Conservation (phyloP, 192 early-diverging fungal species). For the Backusella westeae region DNA sequence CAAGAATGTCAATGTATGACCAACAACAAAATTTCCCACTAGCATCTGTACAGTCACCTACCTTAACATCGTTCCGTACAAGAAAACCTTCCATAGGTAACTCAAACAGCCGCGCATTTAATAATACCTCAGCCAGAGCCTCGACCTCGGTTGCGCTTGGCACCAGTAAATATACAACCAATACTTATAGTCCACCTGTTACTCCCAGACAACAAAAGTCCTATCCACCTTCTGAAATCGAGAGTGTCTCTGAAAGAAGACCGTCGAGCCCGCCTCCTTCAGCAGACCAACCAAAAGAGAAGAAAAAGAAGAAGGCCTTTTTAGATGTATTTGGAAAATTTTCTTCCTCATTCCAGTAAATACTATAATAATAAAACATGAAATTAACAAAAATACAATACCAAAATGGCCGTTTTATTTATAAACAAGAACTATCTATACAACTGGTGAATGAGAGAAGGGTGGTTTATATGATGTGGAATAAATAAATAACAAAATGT, state of each 20-base stretch:
- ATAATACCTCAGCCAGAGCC: neutral
- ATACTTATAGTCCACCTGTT: neutral
- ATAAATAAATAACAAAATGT: neutral
- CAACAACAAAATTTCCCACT: neutral
- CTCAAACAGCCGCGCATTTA: neutral
- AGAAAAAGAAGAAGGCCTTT: conserved; percentile 17
- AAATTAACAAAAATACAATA: too few relatives aligned
- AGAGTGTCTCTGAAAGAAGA: neutral
- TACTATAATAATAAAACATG: too few relatives aligned
- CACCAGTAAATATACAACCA: neutral
- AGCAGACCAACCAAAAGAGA: conserved; percentile 12
- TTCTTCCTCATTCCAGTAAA: conserved; percentile 10
- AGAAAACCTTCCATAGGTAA: conserved; percentile 4
- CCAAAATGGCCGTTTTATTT: too few relatives aligned
- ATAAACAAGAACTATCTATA: too few relatives aligned
- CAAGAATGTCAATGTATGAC: conserved; percentile 13
- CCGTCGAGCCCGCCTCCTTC: neutral
- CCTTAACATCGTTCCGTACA: neutral
- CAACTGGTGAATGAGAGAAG: neutral
- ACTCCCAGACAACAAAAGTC: conserved; percentile 1
- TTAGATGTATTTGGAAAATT: conserved; percentile 14
- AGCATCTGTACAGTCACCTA: conserved; percentile 7
- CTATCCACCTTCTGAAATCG: neutral
- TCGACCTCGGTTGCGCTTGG: neutral
- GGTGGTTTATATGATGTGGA: neutral